Percentiles rank a stretch among this genome's conserved stretches.
phyloP scores from a whole-genome alignment of 345 rosid species.

The Eucalyptus albens region DNA sequence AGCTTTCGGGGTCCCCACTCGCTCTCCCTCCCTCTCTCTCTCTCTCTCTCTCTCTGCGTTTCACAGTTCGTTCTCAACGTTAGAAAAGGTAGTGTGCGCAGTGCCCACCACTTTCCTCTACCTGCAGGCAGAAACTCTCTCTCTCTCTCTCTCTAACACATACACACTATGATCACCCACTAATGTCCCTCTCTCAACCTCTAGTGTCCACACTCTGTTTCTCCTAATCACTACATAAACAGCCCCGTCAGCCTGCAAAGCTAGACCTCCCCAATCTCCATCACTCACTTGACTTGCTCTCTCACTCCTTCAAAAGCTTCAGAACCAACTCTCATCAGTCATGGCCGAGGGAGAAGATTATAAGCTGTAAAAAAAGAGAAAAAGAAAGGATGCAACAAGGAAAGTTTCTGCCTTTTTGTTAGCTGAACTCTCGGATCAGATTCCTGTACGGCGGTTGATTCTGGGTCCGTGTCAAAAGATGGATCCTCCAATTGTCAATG shows the following conservation, averaged over 20 bases:
- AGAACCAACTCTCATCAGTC: not conserved
- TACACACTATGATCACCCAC: not conserved
- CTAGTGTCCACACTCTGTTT: not conserved
- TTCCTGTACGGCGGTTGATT: not conserved
- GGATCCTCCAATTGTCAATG: slow-evolving; percentile 82
- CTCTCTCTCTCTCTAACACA: not conserved
- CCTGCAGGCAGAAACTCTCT: not conserved
- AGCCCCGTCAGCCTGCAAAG: not conserved
- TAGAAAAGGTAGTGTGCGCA: not conserved
- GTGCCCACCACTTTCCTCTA: not conserved
- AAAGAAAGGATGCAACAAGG: not conserved
- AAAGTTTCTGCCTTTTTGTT: not conserved
- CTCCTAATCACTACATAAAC: not conserved
- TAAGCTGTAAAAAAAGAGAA: not conserved
- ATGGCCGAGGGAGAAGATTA: not conserved
- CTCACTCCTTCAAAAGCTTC: not conserved
- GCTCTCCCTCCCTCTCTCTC: not conserved
- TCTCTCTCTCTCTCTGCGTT: not conserved
- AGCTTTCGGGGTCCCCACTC: not conserved
- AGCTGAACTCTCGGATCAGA: not conserved
- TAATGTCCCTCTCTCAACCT: not conserved
- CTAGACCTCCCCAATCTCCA: not conserved
- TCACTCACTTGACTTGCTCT: not conserved
- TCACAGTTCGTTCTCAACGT: not conserved
- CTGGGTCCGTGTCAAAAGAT: slow-evolving; percentile 8